Base-by-base conservation (phyloP, 2,329 filamentous ascomycete genomes). In the Penicillium concentricum region DNA sequence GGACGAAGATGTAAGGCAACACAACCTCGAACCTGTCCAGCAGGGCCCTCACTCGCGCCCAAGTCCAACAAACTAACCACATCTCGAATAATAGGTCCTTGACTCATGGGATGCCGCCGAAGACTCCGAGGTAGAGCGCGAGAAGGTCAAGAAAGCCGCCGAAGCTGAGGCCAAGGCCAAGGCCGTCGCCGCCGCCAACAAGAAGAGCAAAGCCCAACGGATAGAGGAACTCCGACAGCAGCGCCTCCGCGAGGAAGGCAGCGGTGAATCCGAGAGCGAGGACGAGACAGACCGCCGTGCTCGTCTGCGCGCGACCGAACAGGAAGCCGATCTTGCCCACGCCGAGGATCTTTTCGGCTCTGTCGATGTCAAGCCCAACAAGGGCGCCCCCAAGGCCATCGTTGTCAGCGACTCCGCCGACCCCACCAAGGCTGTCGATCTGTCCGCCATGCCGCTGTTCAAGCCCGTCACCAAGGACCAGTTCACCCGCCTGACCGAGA, bases 71-170 rank as follows among this genome's bases (percentile, higher is more conserved):
- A 32, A 50, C 44, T 50, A 16, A 51, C 43, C 28, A 42, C 13
- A 16, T 42, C 39, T 20, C 12, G 20, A 43, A 56, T 13, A 2
- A 44, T 63, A 96, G 88, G 91, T 97, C 56, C 85, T 97, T 71
- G 94, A 99, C 59, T 93, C 91, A 34, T 99, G 94, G 94, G 92
- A 97, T 70, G 93, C 91, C 57, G 92, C 90, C 66, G 94, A 97
- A 72, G 94, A 99, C 79, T 96, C 92, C 60, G 94, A 99, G 70
- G 93, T 87, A 68, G 94, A 99, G 81, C 90, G 92, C 69, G 92
- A 97, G 78, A 99, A 97, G 82, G 90, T 85, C 28, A 90, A 89
- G 77, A 94, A 93, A 79, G 91, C 87, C 49, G 88, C 84, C 6
- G 92, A 91, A 71, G 89, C 86, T 51, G 95, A 96, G 77, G 91